These are phyloP conservation scores for Neurospora africana DNA, from an alignment of 495 filamentous ascomycete genomes.

Conservation along the genomic window DNA sequence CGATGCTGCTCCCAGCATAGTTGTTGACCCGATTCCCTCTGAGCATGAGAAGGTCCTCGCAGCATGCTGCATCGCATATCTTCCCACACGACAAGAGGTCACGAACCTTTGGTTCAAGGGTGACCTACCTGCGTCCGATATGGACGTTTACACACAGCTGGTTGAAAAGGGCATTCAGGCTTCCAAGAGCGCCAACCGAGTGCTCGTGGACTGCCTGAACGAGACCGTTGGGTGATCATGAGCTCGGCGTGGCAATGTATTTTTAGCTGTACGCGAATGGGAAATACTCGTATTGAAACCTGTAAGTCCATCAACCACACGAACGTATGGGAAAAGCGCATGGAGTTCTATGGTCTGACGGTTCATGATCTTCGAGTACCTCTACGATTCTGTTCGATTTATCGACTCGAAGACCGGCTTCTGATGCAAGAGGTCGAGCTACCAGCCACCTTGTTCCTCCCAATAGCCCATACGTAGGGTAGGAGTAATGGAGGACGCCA, in stretches of 20 bases:
- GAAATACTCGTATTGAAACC: background rate
- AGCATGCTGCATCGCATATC: slow-evolving; percentile 82
- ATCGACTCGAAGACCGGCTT: background rate
- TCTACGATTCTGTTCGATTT: background rate
- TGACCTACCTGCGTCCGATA: slow-evolving; percentile 30
- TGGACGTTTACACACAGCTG: slow-evolving; percentile 29
- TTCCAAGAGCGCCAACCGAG: slow-evolving; percentile 31
- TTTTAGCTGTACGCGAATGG: background rate
- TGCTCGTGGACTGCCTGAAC: slow-evolving; percentile 28
- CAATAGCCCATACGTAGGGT: background rate
- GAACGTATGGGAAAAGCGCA: background rate
- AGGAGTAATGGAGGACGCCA: background rate
- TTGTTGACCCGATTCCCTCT: slow-evolving; percentile 75
- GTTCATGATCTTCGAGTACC: background rate
- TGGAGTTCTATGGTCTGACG: background rate
- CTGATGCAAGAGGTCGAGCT: background rate
- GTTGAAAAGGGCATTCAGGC: slow-evolving; percentile 35
- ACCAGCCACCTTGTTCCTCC: background rate
- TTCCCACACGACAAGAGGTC: slow-evolving; percentile 79
- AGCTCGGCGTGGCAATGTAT: background rate
- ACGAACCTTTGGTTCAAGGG: slow-evolving; percentile 94
- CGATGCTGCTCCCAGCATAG: slow-evolving; percentile 37
- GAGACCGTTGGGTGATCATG: slow-evolving; percentile 22
- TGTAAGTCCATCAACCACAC: background rate
- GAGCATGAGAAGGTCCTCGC: slow-evolving; percentile 70